A percentile compares a stretch with the other conserved stretches of the same genome.
phyloP scores from a whole-genome alignment of 805 yeast species.

The Zygoascus tannicola region DNA sequence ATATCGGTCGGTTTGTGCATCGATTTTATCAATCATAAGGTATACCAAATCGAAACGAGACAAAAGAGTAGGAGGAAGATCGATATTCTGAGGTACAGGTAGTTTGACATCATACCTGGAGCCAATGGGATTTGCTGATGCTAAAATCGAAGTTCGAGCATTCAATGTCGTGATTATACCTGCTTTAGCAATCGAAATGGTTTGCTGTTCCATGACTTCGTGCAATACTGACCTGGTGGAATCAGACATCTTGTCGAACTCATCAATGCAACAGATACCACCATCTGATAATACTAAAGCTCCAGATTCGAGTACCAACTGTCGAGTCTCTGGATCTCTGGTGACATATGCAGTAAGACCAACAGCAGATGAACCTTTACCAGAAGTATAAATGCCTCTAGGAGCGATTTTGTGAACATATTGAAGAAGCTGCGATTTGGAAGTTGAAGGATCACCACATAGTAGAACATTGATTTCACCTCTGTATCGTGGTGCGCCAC shows the following conservation, averaged over 20 bases:
- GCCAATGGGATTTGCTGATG: slow-evolving; percentile 95
- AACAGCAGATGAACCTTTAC: slow-evolving; percentile 98
- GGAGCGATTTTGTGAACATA: slow-evolving; percentile 98
- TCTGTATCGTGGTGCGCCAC: slow-evolving; percentile 75
- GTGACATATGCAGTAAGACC: slow-evolving; percentile 97
- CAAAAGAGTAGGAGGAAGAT: slow-evolving; percentile 89
- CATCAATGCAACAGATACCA: slow-evolving; percentile 98
- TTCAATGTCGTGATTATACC: slow-evolving; percentile 95
- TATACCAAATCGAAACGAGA: slow-evolving; percentile 95
- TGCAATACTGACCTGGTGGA: slow-evolving; percentile 89
- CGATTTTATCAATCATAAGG: slow-evolving; percentile 84
- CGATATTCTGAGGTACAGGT: slow-evolving; percentile 92
- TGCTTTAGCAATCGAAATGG: slow-evolving; percentile 95
- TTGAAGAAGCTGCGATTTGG: slow-evolving; percentile 88
- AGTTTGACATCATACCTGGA: slow-evolving; percentile 91
- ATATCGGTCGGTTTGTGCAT: slow-evolving; percentile 72
- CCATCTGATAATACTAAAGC: slow-evolving; percentile 95
- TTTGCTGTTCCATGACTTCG: slow-evolving; percentile 99
- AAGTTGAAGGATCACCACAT: slow-evolving; percentile 98
- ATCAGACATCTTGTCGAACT: slow-evolving; percentile 95
- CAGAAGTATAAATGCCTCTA: slow-evolving; percentile 94
- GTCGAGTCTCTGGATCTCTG: slow-evolving; percentile 87
- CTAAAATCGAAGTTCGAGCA: slow-evolving; percentile 91
- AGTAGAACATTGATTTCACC: slow-evolving; percentile 88
- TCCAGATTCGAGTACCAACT: slow-evolving; percentile 88